Evolutionary conservation across 2,329 filamentous ascomycete genomes (phyloP).

Genomic region (Cercospora sp.): DNA sequence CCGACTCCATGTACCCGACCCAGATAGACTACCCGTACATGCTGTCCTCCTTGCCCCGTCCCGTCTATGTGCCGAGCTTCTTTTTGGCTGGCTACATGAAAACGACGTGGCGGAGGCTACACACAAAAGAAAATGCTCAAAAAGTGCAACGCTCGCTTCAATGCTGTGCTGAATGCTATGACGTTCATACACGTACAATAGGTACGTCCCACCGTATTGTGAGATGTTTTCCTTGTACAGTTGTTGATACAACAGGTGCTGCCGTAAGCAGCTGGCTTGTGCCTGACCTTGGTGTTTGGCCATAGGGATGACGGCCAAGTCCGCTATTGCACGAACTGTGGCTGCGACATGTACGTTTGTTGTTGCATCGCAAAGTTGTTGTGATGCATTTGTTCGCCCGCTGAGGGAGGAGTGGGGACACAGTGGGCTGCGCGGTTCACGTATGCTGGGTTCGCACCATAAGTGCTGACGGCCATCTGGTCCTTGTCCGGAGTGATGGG

Average conservation of each 20-base stretch:
- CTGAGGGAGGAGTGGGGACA: constrained; percentile 39
- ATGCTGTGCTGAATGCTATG: constrained; percentile 37
- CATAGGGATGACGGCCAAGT: not conserved
- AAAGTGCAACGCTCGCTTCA: constrained; percentile 37
- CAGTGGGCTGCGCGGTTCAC: constrained; percentile 30
- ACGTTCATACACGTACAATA: constrained; percentile 31
- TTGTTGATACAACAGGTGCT: constrained; percentile 29
- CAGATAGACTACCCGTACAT: constrained; percentile 23
- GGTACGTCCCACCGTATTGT: constrained; percentile 10
- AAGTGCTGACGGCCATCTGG: constrained; percentile 28
- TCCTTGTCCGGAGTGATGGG: constrained; percentile 76
- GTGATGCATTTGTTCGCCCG: constrained; percentile 31
- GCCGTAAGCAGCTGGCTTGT: constrained; percentile 10
- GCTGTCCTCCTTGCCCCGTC: constrained; percentile 15
- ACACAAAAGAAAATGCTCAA: constrained; percentile 32
- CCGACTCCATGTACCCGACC: constrained; percentile 7
- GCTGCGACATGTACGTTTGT: constrained; percentile 32
- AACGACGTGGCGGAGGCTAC: constrained; percentile 19
- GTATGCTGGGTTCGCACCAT: constrained; percentile 31
- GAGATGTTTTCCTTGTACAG: constrained; percentile 13
- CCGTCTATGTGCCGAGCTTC: constrained; percentile 9
- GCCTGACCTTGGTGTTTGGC: constrained; percentile 1
- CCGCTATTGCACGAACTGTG: constrained; percentile 35
- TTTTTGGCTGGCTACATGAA: constrained; percentile 10
- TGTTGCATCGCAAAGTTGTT: constrained; percentile 23